Evolutionary conservation across 2,329 filamentous ascomycete genomes (phyloP), one percentile per base, ranked within the genome.

Genomic region (Ustulina deusta): DNA sequence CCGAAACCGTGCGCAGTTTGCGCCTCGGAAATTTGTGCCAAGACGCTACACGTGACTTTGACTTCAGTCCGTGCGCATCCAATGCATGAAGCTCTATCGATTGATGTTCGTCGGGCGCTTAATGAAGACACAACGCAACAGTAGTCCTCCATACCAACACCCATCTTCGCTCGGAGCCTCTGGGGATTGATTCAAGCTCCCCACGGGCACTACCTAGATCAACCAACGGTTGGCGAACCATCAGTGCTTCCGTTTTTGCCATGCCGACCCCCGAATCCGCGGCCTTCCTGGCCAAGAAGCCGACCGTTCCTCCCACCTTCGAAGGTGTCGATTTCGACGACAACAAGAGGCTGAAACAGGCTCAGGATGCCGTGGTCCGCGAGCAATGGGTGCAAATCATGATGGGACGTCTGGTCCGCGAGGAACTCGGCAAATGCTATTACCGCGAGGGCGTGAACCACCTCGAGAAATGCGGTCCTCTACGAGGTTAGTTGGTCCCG

Each of bases 301-400:
- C 93, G 69, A 89, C 86, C 71, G 93, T 96, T 65, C 86, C 92
- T 70, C 91, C 93, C 40, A 94, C 91, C 67, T 96, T 96, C 80
- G 92, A 94, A 76, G 93, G 93, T 73, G 93, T 96, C 78, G 91
- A 95, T 84, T 96, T 91, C 83, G 90, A 94, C 73, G 91, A 96
- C 83, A 93, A 90, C 79, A 89, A 88, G 79, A 88, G 89, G 74
- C 85, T 96, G 79, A 96, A 95, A 85, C 89, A 90, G 69, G 93
- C 93, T 61, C 92, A 95, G 79, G 93, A 96, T 79, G 87, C 92
- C 72, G 87, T 96, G 65, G 88, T 96, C 75, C 87, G 92, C 71
- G 93, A 96, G 83, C 93, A 96, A 84, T 96, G 93, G 93, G 92
- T 96, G 68, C 90, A 89, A 79, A 90, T 91, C 79, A 96, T 96